phyloP scores from a whole-genome alignment of 495 filamentous ascomycete species.

The Friedmanniomyces simplex region DNA sequence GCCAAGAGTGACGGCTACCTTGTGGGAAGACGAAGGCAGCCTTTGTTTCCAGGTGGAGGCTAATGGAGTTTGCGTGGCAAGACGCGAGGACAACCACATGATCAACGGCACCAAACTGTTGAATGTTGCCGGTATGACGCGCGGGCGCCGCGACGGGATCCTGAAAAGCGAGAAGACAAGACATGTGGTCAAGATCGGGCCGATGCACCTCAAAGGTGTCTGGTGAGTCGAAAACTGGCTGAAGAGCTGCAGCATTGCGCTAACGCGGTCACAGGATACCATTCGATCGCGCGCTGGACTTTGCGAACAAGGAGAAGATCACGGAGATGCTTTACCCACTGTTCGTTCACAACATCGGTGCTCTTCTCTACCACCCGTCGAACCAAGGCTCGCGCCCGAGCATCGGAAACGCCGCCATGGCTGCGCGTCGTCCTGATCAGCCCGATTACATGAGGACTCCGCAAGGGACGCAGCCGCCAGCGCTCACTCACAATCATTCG shows the following conservation, averaged over 20 bases:
- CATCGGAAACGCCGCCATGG: slow-evolving; percentile 63
- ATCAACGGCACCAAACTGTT: slow-evolving; percentile 97
- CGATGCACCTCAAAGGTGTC: slow-evolving; percentile 97
- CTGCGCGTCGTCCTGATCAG: slow-evolving; percentile 58
- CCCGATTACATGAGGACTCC: slow-evolving; percentile 36
- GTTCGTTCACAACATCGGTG: slow-evolving; percentile 95
- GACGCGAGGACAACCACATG: slow-evolving; percentile 97
- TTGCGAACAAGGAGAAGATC: slow-evolving; percentile 99
- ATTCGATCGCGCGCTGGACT: slow-evolving; percentile 90
- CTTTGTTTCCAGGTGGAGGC: slow-evolving; percentile 97
- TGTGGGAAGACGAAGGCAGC: slow-evolving; percentile 98
- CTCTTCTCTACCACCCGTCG: slow-evolving; percentile 84
- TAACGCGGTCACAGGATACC: slow-evolving; percentile 61
- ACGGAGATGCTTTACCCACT: slow-evolving; percentile 90
- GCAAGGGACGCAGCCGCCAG: slow-evolving; percentile 55
- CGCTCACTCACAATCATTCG: slow-evolving; percentile 67
- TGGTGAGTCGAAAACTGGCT: slow-evolving; percentile 52
- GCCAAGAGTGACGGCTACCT: slow-evolving; percentile 89
- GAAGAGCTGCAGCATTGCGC: not conserved
- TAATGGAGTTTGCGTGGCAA: slow-evolving; percentile 88
- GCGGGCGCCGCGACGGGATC: slow-evolving; percentile 90
- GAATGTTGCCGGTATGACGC: slow-evolving; percentile 96
- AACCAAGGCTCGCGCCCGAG: slow-evolving; percentile 67
- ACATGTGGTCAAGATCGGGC: slow-evolving; percentile 97
- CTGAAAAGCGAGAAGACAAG: slow-evolving; percentile 94